Evolutionary conservation across 177 flowering plant genomes (phyloP), one percentile per base, ranked within the genome.

Genomic region (Vitis hybrid): DNA sequence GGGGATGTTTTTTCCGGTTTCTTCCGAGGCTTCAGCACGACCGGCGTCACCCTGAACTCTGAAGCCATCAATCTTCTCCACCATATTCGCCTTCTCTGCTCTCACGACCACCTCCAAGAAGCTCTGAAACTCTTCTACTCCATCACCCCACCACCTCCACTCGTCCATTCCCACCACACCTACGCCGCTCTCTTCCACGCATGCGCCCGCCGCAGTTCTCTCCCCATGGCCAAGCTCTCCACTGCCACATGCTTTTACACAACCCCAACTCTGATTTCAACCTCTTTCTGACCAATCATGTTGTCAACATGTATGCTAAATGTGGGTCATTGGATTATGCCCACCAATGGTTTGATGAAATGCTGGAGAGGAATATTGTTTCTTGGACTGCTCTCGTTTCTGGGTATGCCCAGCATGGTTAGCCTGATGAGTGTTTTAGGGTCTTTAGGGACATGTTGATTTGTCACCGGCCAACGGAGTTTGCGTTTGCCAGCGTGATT

Each of bases 341-440:
- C 19, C 84, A 56, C 19, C 51, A 78, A 5, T 13, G 88, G 81
- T 90, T 92, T 62, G 91, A 85, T 32, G 75, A 86, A 82, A 90
- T 92, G 94, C 80, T 85, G 71, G 64, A 73, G 0, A 82, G 86
- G 79, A 91, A 92, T 48, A 15, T 83, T 9, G 86, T 92, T 59
- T 84, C 96, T 50, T 92, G 96, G 96, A 89, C 92, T 23, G 79
- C 83, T 15, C 86, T 89, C 10, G 71, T 92, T 52, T 81, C 92
- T 4, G 91, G 89, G 26, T 86, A 89, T 56, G 82, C 83, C 19
- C 90, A 86, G 64, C 71, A 65, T 15, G 83, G 83, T 5, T 54
- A 13, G 1, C 69, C 30, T 10, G 72, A 76, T 0, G 82, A 84
- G 3, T 84, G 91, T 68, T 88, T 88, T 34, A 14, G 61, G 12